Evolutionary conservation across 805 yeast species (phyloP), one percentile per base, ranked within the genome.

Genomic region (Wickerhamomyces ciferrii): DNA sequence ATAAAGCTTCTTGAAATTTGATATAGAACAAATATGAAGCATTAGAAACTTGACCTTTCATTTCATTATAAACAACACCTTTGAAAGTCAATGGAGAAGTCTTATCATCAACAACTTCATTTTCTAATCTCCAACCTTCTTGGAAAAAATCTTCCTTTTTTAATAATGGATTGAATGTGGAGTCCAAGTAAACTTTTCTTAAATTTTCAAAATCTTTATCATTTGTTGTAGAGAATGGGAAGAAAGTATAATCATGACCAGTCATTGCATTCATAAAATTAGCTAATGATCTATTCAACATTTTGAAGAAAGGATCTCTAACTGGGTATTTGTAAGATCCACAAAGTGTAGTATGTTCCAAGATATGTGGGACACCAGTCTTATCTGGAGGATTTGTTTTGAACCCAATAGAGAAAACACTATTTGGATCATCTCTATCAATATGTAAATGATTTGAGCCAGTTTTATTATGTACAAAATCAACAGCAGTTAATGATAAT

Each of bases 211-310:
- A 94, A 62, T 94, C 99, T 45, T 78, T 78, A 39, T 66, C 63
- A 65, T 94, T 94, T 11, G 98, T 92, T 2, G 99, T 94, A 25
- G 98, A 87, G 71, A 94, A 94, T 5, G 99, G 99, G 58, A 87
- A 94, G 65, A 82, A 91, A 0, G 99, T 94, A 61, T 90, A 91
- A 66, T 94, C 98, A 56, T 87, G 91, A 20, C 96, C 99, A 0
- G 99, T 94, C 97, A 94, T 88, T 9, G 99, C 99, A 63, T 94
- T 94, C 99, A 94, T 94, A 66, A 90, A 94, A 63, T 89, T 94
- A 31, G 97, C 83, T 58, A 94, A 69, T n/a, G 97, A 89, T 52
- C 97, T 70, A 63, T 90, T 92, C 48, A 92, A 72, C 99, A 94
- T 94, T 63, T 92, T 92, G 77, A 94, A 94, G 65, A 94, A 94